Evolutionary conservation across 495 filamentous ascomycete genomes (phyloP).

Genomic region (Xylaria scruposa): DNA sequence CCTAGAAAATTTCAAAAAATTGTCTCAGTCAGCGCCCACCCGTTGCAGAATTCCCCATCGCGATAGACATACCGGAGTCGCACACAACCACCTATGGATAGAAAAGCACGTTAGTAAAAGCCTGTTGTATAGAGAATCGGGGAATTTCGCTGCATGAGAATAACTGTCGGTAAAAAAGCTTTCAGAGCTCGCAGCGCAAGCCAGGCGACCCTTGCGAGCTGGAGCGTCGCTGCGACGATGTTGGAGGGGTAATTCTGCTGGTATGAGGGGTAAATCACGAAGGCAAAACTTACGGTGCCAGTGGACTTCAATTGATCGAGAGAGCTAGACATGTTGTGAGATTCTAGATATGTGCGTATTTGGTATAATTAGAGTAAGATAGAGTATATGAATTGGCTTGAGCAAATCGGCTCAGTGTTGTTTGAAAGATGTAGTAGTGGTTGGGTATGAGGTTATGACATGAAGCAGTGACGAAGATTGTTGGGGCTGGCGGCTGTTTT

Average conservation of each 20-base stretch:
- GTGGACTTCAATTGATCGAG: conserved; percentile 95
- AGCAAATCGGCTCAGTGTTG: not conserved
- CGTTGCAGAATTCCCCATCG: not conserved
- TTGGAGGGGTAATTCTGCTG: conserved; percentile 38
- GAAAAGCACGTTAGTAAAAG: conserved; percentile 14
- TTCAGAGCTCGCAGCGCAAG: not conserved
- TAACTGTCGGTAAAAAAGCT: not conserved
- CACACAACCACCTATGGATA: conserved; percentile 81
- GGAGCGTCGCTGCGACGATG: conserved; percentile 28
- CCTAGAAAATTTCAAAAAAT: conserved; percentile 48
- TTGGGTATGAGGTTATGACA: conserved; percentile 25
- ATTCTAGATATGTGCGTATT: conserved; percentile 26
- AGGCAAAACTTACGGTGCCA: conserved; percentile 78
- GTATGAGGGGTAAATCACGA: conserved; percentile 47
- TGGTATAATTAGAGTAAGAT: conserved; percentile 27
- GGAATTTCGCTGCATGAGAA: not conserved
- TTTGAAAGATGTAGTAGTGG: not conserved
- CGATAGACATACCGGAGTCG: conserved; percentile 80
- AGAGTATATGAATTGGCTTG: not conserved
- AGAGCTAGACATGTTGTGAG: conserved; percentile 74
- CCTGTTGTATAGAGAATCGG: conserved; percentile 36
- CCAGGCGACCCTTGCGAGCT: conserved; percentile 18
- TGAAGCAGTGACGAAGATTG: conserved; percentile 29
- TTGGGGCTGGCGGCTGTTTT: conserved; percentile 5
- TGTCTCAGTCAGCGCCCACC: conserved; percentile 31